These are phyloP conservation scores for Phialocephala sp. DNA, from an alignment of 2,329 filamentous ascomycete species.

Conservation along the genomic window DNA sequence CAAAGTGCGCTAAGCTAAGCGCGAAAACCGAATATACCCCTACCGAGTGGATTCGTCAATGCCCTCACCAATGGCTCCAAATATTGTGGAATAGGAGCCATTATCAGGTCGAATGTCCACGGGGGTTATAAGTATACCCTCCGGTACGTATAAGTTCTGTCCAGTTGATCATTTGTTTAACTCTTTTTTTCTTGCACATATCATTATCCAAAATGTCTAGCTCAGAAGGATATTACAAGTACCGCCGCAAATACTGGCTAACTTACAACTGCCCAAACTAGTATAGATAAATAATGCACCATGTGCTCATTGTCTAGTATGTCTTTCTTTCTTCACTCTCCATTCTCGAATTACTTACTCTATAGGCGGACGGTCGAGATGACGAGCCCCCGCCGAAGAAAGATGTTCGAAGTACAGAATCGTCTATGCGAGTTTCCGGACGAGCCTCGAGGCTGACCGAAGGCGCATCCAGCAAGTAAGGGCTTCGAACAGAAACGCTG, in stretches of 20 bases:
- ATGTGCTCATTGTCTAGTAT: conserved; percentile 57
- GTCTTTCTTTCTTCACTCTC: conserved; percentile 32
- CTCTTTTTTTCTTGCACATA: conserved; percentile 1
- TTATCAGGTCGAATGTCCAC: conserved; percentile 9
- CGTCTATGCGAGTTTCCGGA: too few species aligned
- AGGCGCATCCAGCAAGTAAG: too few species aligned
- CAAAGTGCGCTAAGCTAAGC: too few species aligned
- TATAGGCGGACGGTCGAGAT: conserved; percentile 57
- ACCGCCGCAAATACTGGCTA: conserved; percentile 60
- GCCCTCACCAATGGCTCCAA: neutral
- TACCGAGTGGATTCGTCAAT: too few species aligned
- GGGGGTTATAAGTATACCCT: conserved; percentile 7
- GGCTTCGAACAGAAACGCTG: too few species aligned
- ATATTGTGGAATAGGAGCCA: conserved; percentile 7
- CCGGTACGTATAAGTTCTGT: conserved; percentile 5
- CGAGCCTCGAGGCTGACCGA: too few species aligned
- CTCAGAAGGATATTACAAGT: conserved; percentile 51
- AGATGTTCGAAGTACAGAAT: too few species aligned
- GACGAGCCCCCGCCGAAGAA: neutral
- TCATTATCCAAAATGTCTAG: conserved; percentile 38
- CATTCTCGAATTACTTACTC: conserved; percentile 15
- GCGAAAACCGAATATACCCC: too few species aligned
- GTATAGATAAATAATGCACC: conserved; percentile 59
- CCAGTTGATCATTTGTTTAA: conserved; percentile 14
- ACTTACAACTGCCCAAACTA: conserved; percentile 58